Percentiles rank a stretch among this genome's conserved stretches.
Conservation (phyloP, 2,329 filamentous ascomycete genomes). For the Ascomycota sp. region DNA sequence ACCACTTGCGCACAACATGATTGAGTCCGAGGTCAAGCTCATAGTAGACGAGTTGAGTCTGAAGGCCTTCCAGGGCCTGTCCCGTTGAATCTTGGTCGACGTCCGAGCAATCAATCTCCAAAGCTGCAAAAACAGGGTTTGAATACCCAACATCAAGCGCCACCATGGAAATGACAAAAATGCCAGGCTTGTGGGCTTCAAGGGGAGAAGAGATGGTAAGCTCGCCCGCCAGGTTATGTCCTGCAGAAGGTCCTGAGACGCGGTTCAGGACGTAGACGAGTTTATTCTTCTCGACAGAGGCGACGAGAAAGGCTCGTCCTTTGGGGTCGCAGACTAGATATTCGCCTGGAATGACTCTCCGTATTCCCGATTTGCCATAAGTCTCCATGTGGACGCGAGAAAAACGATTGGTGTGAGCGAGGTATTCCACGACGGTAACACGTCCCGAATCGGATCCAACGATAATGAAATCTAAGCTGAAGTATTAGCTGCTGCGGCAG, state of each 20-base stretch:
- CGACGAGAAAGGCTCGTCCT: constrained; percentile 81
- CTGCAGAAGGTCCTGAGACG: constrained; percentile 39
- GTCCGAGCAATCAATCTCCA: constrained; percentile 85
- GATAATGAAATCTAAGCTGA: constrained; percentile 66
- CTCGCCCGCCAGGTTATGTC: constrained; percentile 20
- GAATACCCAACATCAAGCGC: constrained; percentile 90
- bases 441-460: constrained; percentile 88
- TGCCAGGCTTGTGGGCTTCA: constrained; percentile 84
- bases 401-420: constrained; percentile 68
- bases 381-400: constrained; percentile 84
- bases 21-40: constrained; percentile 92
- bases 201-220: constrained; percentile 91
- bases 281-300: constrained; percentile 95
- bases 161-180: constrained; percentile 68
- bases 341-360: constrained; percentile 83
- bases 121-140: constrained; percentile 83
- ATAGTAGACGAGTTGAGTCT: constrained; percentile 89
- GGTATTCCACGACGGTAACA: constrained; percentile 81
- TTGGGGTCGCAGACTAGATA: constrained; percentile 92
- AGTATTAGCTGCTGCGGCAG: constrained; percentile 6
- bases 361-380: constrained; percentile 88
- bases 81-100: constrained; percentile 79
- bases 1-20: constrained; percentile 92
- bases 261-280: constrained; percentile 95
- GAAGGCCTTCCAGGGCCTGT: constrained; percentile 54